Evolutionary conservation across 371 early-diverging fungal species (phyloP), one percentile per base, ranked within the genome.

Genomic region (Blakeslea trispora): DNA sequence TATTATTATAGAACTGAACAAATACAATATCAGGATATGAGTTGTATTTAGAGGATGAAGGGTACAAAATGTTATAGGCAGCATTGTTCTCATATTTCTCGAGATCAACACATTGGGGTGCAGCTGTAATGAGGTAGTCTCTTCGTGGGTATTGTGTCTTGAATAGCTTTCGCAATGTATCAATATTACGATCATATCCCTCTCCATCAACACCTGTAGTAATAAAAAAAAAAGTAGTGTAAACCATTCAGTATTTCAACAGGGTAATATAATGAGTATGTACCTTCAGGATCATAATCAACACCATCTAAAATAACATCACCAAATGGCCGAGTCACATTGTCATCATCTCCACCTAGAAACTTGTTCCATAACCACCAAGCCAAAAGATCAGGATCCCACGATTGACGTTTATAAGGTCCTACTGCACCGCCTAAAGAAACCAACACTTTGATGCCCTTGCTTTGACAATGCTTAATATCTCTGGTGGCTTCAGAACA

Each of bases 1-100:
- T 75, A 64, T 87, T 86, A 72, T 89, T 89, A 71, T 89, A 89
- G 54, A 89, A 89, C 64, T 89, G 89, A n/a, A 88, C 81, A 64
- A 70, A 84, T 3, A 88, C 79, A 66, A 83, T 64, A 60, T 89
- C 88, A 9, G 73, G 73, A 50, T 73, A 67, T 1, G 73, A 59
- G 19, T 73, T 62, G 31, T 73, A 66, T 59, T 64, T 49, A 7
- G 60, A 61, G 0, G 31, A 17, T 7, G 73, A 69, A 49, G 28
- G 28, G 28, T 73, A 58, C 31, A 86, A 64, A 0, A 81, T 72
- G 11, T 64, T 69, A 43, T 68, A 69, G n/a, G 75, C 54, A 14
- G 81, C 78, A 46, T 71, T 68, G 28, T 71, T 69, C 0, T 72
- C 55, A 50, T 79, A 72, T n/a, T 71, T 66, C n/a, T 81, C 80